Evolutionary conservation across 768 basidiomycete genomes (phyloP).

Genomic region (Rhodotorula paludigena): DNA sequence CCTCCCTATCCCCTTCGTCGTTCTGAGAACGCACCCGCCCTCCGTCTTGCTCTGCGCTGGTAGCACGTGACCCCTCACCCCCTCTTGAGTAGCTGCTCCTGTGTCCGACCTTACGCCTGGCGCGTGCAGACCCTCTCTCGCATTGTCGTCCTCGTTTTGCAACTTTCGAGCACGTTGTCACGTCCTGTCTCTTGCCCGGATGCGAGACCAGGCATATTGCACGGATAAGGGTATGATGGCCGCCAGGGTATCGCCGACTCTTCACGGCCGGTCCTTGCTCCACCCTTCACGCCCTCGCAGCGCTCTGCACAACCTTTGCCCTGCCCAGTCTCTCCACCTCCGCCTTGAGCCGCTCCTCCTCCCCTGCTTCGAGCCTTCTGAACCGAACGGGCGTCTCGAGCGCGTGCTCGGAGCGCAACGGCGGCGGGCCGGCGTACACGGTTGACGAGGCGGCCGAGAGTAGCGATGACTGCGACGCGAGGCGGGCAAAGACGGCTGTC

Average conservation of each 20-base stretch:
- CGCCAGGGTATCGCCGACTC: neutral
- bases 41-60: no score
- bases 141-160: no score
- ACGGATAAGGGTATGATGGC: no score
- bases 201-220: no score
- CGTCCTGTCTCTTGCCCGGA: no score
- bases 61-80: no score
- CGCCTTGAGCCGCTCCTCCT: slow-evolving; percentile 10
- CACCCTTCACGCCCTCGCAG: no score
- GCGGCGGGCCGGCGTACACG: slow-evolving; percentile 2
- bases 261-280: no score
- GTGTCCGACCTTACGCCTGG: no score
- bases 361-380: neutral
- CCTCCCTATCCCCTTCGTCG: neutral
- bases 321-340: neutral
- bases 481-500: slow-evolving; percentile 23
- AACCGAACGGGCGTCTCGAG: slow-evolving; percentile 4
- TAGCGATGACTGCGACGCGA: slow-evolving; percentile 26
- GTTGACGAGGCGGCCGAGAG: slow-evolving; percentile 16
- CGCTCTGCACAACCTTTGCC: slow-evolving; percentile 5
- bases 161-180: no score
- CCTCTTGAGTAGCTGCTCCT: no score
- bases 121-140: no score
- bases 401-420: neutral
- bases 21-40: neutral